Conservation (phyloP, 495 filamentous ascomycete species). For the Parathielavia appendiculata region DNA sequence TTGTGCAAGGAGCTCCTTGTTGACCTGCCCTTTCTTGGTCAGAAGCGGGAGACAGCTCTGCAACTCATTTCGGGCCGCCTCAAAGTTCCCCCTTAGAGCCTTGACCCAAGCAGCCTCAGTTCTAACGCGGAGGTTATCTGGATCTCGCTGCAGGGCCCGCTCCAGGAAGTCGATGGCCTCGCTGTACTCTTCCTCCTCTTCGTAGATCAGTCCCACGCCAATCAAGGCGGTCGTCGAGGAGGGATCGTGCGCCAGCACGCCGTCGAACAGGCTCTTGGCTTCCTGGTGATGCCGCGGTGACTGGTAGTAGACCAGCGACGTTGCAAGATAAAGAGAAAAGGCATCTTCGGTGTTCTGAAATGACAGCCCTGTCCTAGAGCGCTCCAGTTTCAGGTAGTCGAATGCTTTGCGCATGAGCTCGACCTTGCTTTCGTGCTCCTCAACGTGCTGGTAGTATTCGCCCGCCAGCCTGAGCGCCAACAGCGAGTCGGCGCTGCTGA, state of each 20-base stretch:
- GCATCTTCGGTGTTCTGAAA: conserved; percentile 66
- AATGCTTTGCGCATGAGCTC: conserved; percentile 70
- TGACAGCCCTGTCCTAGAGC: conserved; percentile 56
- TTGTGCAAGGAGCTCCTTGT: conserved; percentile 71
- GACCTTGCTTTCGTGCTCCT: conserved; percentile 82
- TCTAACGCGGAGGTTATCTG: conserved; percentile 65
- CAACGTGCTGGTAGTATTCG: conserved; percentile 77
- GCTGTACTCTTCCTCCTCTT: conserved; percentile 82
- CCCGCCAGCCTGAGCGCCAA: conserved; percentile 80
- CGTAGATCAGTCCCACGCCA: conserved; percentile 82
- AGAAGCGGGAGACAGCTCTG: conserved; percentile 61
- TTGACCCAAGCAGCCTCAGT: conserved; percentile 87
- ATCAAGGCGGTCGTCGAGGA: conserved; percentile 75
- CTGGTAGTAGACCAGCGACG: conserved; percentile 79
- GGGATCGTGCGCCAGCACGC: conserved; percentile 64
- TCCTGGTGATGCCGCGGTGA: conserved; percentile 84
- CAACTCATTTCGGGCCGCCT: conserved; percentile 58
- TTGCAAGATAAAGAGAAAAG: conserved; percentile 70
- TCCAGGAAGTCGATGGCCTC: conserved; percentile 73
- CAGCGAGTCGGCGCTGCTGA: conserved; percentile 66
- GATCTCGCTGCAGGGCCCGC: conserved; percentile 65
- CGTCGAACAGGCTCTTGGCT: conserved; percentile 75
- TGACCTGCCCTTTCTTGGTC: conserved; percentile 38
- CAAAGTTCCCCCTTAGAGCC: conserved; percentile 72
- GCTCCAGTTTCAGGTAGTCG: conserved; percentile 53